A percentile compares a stretch with the other conserved stretches of the same genome.
These are phyloP conservation scores for Lactarius sp. DNA, from an alignment of 768 basidiomycete species.

Conservation along the genomic window DNA sequence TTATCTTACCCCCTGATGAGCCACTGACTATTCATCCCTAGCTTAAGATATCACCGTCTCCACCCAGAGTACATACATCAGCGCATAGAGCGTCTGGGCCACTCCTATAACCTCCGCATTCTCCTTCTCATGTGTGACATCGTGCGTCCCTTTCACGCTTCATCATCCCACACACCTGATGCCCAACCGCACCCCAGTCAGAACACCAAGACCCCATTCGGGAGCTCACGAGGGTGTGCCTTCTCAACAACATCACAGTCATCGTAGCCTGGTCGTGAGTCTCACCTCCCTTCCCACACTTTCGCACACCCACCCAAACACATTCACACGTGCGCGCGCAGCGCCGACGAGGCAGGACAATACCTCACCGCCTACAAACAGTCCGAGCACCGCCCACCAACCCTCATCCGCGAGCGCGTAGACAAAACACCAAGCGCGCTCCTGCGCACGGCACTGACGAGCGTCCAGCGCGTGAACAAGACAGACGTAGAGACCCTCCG, in stretches of 20 bases:
- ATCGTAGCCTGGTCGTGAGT: constrained; percentile 88
- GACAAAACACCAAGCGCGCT: constrained; percentile 86
- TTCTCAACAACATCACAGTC: constrained; percentile 85
- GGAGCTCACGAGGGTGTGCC: constrained; percentile 88
- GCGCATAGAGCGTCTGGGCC: constrained; percentile 82
- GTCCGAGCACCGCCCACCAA: constrained; percentile 89
- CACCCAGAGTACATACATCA: constrained; percentile 96
- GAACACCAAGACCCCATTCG: constrained; percentile 90
- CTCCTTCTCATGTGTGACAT: constrained; percentile 89
- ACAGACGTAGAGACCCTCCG: constrained; percentile 93
- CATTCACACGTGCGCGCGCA: constrained; percentile 32
- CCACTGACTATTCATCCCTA: constrained; percentile 30
- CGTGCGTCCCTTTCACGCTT: constrained; percentile 44
- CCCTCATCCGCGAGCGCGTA: constrained; percentile 89
- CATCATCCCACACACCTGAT: background rate
- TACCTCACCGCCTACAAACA: constrained; percentile 91
- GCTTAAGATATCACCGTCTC: constrained; percentile 89
- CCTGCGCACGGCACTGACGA: constrained; percentile 77
- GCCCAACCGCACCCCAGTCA: constrained; percentile 44
- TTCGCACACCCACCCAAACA: background rate
- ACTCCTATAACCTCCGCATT: constrained; percentile 76
- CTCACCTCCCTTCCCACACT: constrained; percentile 3
- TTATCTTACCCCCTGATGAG: no score
- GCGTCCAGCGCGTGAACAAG: constrained; percentile 92
- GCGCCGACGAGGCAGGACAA: constrained; percentile 85